Evolutionary conservation across 768 basidiomycete species (phyloP).

Genomic region (Rhizopogon vulgaris): DNA sequence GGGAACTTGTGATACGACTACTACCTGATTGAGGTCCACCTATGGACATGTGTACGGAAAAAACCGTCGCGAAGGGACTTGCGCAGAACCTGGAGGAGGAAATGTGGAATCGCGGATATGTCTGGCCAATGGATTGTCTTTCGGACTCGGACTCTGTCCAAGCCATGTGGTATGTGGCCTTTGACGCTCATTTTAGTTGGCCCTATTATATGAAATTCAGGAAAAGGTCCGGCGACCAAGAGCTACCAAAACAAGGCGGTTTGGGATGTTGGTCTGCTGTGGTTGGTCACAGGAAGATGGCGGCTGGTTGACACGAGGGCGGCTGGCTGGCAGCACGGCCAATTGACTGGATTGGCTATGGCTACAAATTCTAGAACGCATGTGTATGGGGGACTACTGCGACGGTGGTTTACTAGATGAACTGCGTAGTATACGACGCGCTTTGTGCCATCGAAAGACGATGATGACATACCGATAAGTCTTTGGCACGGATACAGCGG

Average conservation of each 20-base stretch:
- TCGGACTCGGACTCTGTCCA: not conserved
- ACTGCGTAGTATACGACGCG: not conserved
- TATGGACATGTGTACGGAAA: not conserved
- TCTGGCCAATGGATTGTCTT: not conserved
- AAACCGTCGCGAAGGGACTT: not conserved
- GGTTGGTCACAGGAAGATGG: not conserved
- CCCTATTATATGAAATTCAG: not conserved
- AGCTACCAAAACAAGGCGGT: not conserved
- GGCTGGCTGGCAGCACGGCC: not conserved
- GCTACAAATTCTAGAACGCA: not conserved
- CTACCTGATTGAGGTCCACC: not conserved
- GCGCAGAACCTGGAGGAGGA: not conserved
- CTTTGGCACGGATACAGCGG: no score
- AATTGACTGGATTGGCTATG: not conserved
- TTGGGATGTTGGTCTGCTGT: no score
- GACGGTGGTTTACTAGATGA: constrained; percentile 1
- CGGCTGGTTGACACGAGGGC: not conserved
- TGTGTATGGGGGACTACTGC: not conserved
- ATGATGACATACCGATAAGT: not conserved
- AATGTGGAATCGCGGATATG: not conserved
- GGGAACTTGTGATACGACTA: not conserved
- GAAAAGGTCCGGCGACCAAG: not conserved
- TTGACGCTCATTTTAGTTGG: not conserved
- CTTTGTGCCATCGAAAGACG: not conserved
- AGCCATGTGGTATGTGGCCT: not conserved